A percentile compares a stretch with the other conserved stretches of the same genome.
phyloP scores from a whole-genome alignment of 495 filamentous ascomycete genomes.

The Pyrenopolyporus hunteri region DNA sequence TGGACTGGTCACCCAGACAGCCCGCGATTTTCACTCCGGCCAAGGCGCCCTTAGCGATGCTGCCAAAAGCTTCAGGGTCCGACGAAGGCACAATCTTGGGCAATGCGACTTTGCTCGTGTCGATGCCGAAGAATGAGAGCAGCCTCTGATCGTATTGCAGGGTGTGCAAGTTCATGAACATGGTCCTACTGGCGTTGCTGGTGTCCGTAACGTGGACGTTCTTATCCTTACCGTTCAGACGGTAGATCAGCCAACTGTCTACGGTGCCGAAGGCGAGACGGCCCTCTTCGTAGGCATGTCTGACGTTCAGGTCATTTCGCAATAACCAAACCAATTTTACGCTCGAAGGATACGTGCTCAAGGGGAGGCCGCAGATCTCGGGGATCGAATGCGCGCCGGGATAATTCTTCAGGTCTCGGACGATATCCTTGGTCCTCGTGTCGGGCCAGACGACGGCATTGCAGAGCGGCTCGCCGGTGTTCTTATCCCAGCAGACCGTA shows the following conservation, averaged over 20 bases:
- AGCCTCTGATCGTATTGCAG: conserved; percentile 84
- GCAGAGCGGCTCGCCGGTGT: conserved; percentile 83
- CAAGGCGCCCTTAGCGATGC: conserved; percentile 67
- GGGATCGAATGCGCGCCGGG: conserved; percentile 70
- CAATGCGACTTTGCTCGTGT: conserved; percentile 74
- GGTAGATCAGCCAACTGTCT: conserved; percentile 90
- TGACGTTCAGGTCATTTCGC: conserved; percentile 72
- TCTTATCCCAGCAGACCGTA: conserved; percentile 86
- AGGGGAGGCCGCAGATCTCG: conserved; percentile 81
- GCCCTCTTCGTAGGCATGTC: conserved; percentile 77
- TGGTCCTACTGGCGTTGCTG: conserved; percentile 91
- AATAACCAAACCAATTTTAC: conserved; percentile 90
- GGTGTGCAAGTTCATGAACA: conserved; percentile 94
- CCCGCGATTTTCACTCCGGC: conserved; percentile 82
- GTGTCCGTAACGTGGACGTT: conserved; percentile 83
- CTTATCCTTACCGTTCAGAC: conserved; percentile 73
- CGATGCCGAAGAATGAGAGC: conserved; percentile 82
- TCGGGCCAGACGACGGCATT: conserved; percentile 96
- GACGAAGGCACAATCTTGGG: conserved; percentile 90
- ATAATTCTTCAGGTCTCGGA: conserved; percentile 76
- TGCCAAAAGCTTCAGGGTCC: conserved; percentile 75
- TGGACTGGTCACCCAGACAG: conserved; percentile 91
- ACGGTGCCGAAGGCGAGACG: conserved; percentile 91
- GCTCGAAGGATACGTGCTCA: conserved; percentile 93
- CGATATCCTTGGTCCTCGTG: conserved; percentile 78